Evolutionary conservation across 345 rosid genomes (phyloP), one percentile per base, ranked within the genome.

Genomic region (Microcos paniculata): DNA sequence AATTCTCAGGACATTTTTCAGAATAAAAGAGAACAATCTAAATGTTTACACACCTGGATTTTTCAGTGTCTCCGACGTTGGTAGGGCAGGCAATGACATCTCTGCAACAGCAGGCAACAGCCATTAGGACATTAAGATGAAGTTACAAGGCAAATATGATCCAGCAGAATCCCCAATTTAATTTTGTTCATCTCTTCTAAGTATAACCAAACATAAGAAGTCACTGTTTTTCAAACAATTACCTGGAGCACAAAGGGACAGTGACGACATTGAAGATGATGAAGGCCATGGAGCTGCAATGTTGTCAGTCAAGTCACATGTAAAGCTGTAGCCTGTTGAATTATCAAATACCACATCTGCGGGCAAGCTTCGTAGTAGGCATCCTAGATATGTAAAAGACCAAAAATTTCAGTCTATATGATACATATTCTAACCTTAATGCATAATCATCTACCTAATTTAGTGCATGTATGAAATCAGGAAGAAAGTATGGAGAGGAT

Each of bases 241-340:
- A 95, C 98, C 99, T 43, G 98, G 97, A 70, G 99, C 97, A 84
- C 99, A 96, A 18, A 96, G 90, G 48, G 99, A 93, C 80, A 92
- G 40, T 33, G 98, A 85, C 74, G 98, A 82, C 84, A 92, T 76
- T 67, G 97, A 88, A 23, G 98, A 88, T 16, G 99, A 93, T 57
- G 88, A 83, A 66, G 99, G 99, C 99, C 99, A 96, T 46, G 99
- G 99, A 53, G 99, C 99, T 21, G 84, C 97, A 65, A 92, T 93
- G 81, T 96, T 96, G 82, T 96, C 99, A 46, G 90, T 89, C 84
- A 96, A 82, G 85, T 96, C 99, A 69, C 98, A 96, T n/a, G 94
- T 89, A 85, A 96, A 90, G 78, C 97, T 90, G 86, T 83, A 89
- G 61, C 98, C 99, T 28, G 98, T 89, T 45, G 87, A 73, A 80